Percentiles rank a stretch among this genome's conserved stretches.
Evolutionary conservation across 495 filamentous ascomycete species (phyloP).

Genomic region (Neurospora sp.): DNA sequence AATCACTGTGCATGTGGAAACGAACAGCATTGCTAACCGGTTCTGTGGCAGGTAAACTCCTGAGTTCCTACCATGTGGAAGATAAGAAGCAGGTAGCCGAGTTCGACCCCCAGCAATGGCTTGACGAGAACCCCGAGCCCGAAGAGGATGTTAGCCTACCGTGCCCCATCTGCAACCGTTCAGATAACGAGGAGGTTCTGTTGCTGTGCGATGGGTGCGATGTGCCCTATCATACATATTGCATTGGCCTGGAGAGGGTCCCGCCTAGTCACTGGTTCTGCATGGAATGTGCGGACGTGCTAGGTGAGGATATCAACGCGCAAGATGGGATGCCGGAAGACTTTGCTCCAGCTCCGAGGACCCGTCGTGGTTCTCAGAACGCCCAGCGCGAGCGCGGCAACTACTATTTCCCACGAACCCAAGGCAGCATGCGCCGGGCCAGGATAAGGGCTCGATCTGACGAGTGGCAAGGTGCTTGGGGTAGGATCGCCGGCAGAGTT

Average conservation of each 20-base stretch:
- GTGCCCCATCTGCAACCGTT: constrained; percentile 69
- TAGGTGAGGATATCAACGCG: constrained; percentile 38
- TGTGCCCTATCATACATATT: constrained; percentile 74
- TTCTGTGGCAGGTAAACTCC: constrained; percentile 46
- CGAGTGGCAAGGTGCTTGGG: constrained; percentile 48
- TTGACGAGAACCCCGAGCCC: constrained; percentile 64
- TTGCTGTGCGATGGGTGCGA: constrained; percentile 85
- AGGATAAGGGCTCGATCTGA: constrained; percentile 38
- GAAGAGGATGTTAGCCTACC: constrained; percentile 51
- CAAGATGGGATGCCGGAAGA: not conserved
- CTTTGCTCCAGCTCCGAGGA: constrained; percentile 6
- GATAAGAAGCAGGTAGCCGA: constrained; percentile 86
- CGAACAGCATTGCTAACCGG: constrained; percentile 16
- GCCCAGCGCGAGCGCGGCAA: constrained; percentile 1
- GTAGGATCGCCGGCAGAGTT: constrained; percentile 37
- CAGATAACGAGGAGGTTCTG: constrained; percentile 68
- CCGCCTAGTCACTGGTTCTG: constrained; percentile 79
- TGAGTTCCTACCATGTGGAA: constrained; percentile 77
- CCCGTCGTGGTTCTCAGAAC: not conserved
- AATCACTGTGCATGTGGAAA: not conserved
- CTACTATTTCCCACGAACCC: constrained; percentile 39
- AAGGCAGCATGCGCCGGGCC: constrained; percentile 35
- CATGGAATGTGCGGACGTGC: constrained; percentile 51
- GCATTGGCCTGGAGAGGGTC: constrained; percentile 65
- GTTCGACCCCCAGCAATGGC: constrained; percentile 68